These are phyloP conservation scores for Albizia julibrissin DNA, from an alignment of 306 rosid species.

Conservation along the genomic window DNA sequence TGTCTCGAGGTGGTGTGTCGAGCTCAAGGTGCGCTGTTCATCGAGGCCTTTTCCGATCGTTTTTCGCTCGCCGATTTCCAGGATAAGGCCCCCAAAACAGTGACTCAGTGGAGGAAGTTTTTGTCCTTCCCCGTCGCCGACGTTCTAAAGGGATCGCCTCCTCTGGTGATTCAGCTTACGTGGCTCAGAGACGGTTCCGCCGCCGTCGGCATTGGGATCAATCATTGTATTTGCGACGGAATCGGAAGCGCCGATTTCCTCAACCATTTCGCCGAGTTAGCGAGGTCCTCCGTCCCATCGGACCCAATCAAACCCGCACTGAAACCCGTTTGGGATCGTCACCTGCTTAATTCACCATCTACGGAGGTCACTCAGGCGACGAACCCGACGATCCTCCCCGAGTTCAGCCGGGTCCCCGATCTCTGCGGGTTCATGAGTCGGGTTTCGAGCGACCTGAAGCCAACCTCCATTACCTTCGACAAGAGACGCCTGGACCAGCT, in stretches of 20 bases:
- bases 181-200: conserved; percentile 77
- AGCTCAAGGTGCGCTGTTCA: conserved; percentile 74
- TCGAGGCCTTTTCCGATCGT: conserved; percentile 62
- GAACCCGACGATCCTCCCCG: conserved; percentile 34
- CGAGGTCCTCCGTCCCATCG: neutral
- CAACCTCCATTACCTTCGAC: conserved; percentile 57
- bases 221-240: conserved; percentile 79
- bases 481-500: conserved; percentile 37
- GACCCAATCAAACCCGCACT: conserved; percentile 28
- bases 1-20: conserved; percentile 66
- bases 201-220: conserved; percentile 73
- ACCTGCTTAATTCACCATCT: conserved; percentile 40
- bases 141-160: conserved; percentile 78
- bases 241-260: conserved; percentile 77
- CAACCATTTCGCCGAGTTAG: conserved; percentile 59
- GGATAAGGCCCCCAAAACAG: conserved; percentile 51
- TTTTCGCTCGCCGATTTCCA: conserved; percentile 46
- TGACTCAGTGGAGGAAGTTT: conserved; percentile 65
- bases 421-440: conserved; percentile 66
- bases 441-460: conserved; percentile 52
- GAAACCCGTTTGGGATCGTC: conserved; percentile 75
- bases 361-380: neutral
- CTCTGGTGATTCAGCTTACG: conserved; percentile 72
- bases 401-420: conserved; percentile 66
- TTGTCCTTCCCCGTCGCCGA: conserved; percentile 60